Base-by-base conservation (phyloP, 352 stramenopile genomes). In the Aphanomyces cochlioides region DNA sequence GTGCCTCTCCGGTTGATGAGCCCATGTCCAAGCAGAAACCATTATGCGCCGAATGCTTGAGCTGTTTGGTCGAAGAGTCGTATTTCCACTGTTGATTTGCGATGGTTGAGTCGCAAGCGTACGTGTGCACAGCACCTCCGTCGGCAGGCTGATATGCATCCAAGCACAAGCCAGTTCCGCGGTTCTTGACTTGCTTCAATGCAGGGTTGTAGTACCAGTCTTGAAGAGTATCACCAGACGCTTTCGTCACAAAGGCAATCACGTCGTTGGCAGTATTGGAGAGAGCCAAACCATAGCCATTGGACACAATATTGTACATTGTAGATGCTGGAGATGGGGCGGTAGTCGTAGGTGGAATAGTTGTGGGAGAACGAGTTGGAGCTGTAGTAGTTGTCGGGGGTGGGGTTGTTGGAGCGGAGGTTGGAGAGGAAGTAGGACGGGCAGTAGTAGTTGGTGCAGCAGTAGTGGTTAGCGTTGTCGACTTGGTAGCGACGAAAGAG, bases 11-110 rank as follows among this genome's bases (percentile, higher is more conserved):
- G 39, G 85, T 73, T 0, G 41, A 60, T 15, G 78, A 50, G 60
- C 88, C 79, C 69, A 63, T 73, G 71, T 90, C 82, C 0, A 91
- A 69, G 43, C 84, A 91, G 56, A 90, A 80, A 19, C 74, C 75
- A 34, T 67, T 61, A 72, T 88, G 75, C 13, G 56, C 79, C 2
- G 57, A 72, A 48, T 89, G 79, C 40, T 73, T 75, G 0, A 90
- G 65, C 66, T 78, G 72, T 0, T 76, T 74, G 1, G 83, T 85
- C 2, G 71, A 34, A 34, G 75, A 68, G n/a, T 90, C 77, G 56
- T 77, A 85, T 38, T 53, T 74, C 81, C 81, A 90, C 60, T 87
- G 87, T 72, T 90, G 83, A 73, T 90, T 89, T 15, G 17, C 34
- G 63, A 87, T 78, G 17, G 71, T 67, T 28, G 84, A 77, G 17